A percentile compares a stretch with the other conserved stretches of the same genome.
These are phyloP conservation scores for Solanum sejunctum DNA, from an alignment of 257 asterid species.

Conservation along the genomic window DNA sequence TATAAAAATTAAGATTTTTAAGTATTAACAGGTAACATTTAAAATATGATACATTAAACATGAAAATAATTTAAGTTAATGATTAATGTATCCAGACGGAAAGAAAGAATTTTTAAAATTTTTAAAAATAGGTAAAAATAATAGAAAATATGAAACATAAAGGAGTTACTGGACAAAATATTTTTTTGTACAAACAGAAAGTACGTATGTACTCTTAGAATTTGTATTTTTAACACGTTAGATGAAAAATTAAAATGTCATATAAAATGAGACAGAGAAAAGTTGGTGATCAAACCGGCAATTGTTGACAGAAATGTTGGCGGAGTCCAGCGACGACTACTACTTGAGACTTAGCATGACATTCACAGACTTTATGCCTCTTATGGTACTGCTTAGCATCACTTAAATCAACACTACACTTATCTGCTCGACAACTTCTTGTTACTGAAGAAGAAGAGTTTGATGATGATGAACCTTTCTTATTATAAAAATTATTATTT, in stretches of 20 bases:
- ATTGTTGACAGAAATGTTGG: conserved; percentile 81
- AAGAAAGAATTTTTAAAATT: too few species aligned
- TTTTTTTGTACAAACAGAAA: neutral
- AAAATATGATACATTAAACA: too few species aligned
- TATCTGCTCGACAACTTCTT: conserved; percentile 58
- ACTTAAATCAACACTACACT: conserved; percentile 38
- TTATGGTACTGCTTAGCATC: conserved; percentile 54
- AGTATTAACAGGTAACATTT: too few species aligned
- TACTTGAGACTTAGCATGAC: conserved; percentile 47
- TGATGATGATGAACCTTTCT: conserved; percentile 10
- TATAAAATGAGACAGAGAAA: neutral
- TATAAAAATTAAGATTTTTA: too few species aligned
- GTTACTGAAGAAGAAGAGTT: neutral
- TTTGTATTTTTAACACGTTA: neutral
- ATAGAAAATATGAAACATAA: neutral
- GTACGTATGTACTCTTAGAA: neutral
- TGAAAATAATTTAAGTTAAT: too few species aligned
- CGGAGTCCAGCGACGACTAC: conserved; percentile 61
- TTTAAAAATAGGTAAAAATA: too few species aligned
- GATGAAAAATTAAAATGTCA: neutral
- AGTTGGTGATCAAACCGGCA: conserved; percentile 39
- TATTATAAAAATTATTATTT: neutral
- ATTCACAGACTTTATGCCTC: conserved; percentile 64
- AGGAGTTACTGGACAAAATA: neutral
- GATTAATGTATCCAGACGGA: too few species aligned